Percentiles rank a stretch among this genome's conserved stretches.
Evolutionary conservation across 78 protist species (phyloP).

Genomic region (Dictyostelium capitatum): DNA sequence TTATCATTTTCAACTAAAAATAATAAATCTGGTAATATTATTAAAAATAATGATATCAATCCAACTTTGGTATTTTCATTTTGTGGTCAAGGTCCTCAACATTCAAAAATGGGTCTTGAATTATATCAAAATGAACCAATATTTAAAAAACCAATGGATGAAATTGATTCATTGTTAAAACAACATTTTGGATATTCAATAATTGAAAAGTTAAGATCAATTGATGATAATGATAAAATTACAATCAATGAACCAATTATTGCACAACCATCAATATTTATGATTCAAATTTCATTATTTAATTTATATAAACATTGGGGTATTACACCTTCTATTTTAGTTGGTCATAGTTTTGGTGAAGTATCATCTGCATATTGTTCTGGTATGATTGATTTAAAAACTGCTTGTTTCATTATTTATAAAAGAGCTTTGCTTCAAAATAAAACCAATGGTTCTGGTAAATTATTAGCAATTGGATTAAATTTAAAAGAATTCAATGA

Average conservation of each 20-base stretch:
- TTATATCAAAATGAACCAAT: slow-evolving; percentile 26
- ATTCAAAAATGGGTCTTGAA: slow-evolving; percentile 35
- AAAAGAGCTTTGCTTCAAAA: slow-evolving; percentile 19
- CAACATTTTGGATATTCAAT: slow-evolving; percentile 29
- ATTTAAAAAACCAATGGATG: slow-evolving; percentile 5
- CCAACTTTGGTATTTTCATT: slow-evolving; percentile 44
- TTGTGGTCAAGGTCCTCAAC: slow-evolving; percentile 85
- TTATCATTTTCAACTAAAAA: slow-evolving; percentile 8
- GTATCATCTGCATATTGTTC: slow-evolving; percentile 47
- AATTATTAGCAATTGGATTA: slow-evolving; percentile 45
- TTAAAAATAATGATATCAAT: neutral
- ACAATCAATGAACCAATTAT: slow-evolving; percentile 33
- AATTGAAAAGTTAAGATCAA: neutral
- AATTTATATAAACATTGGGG: slow-evolving; percentile 32
- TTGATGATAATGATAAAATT: neutral
- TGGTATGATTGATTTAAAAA: slow-evolving; percentile 14
- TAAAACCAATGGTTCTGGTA: slow-evolving; percentile 69
- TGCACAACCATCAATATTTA: slow-evolving; percentile 69
- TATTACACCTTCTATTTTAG: slow-evolving; percentile 34
- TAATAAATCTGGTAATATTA: neutral
- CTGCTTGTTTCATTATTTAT: slow-evolving; percentile 15
- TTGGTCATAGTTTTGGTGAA: slow-evolving; percentile 82
- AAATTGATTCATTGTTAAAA: neutral
- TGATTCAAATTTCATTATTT: slow-evolving; percentile 57
- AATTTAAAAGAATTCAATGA: neutral